Evolutionary conservation across 1,139 yeast species (phyloP).

Genomic region (Yamadazyma songkhlaensis): DNA sequence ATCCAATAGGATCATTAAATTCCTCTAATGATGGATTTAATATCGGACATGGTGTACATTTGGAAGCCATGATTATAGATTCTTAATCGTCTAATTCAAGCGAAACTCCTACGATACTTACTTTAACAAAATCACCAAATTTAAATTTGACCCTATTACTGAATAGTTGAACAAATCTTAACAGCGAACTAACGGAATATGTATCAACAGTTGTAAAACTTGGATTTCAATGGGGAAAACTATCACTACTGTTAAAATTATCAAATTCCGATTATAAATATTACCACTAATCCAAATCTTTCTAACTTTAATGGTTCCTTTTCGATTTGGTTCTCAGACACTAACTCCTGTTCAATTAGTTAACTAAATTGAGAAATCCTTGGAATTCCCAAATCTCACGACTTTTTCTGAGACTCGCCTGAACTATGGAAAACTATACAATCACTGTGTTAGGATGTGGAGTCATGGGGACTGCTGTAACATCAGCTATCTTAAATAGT

Average conservation of each 20-base stretch:
- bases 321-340: too few species aligned
- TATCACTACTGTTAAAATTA: too few species aligned
- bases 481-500: constrained; percentile 65
- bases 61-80: constrained; percentile 4
- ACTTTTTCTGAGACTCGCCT: neutral
- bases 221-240: too few species aligned
- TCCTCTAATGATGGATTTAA: constrained; percentile 53
- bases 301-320: too few species aligned
- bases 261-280: too few species aligned
- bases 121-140: too few species aligned
- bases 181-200: neutral
- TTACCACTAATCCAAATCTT: too few species aligned
- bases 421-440: constrained; percentile 48
- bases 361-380: constrained; percentile 1
- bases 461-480: constrained; percentile 95
- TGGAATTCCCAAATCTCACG: neutral
- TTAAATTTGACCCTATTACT: too few species aligned
- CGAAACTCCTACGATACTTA: neutral
- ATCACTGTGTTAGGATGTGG: constrained; percentile 89
- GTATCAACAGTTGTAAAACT: too few species aligned
- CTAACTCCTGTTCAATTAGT: neutral
- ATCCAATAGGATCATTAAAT: constrained; percentile 60
- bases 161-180: neutral
- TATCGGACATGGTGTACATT: constrained; percentile 49
- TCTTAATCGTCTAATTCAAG: neutral